Conservation (phyloP, 495 filamentous ascomycete genomes). For the Chaetomium fimeti region DNA sequence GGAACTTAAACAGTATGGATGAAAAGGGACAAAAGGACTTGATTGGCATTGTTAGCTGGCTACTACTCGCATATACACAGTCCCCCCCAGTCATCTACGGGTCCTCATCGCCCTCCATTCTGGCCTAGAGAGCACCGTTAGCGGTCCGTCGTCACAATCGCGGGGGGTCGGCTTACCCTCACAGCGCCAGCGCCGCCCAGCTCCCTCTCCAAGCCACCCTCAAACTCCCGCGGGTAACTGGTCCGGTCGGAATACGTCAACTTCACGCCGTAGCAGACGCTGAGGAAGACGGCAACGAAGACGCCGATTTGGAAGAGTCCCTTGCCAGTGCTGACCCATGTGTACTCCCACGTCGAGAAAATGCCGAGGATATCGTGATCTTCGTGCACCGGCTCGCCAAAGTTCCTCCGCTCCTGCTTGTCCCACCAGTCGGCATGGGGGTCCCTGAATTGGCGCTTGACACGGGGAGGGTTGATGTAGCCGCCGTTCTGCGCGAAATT, state of each 20-base stretch:
- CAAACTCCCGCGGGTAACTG: slow-evolving; percentile 73
- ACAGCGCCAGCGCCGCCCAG: slow-evolving; percentile 66
- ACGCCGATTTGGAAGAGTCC: slow-evolving; percentile 68
- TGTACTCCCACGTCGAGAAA: slow-evolving; percentile 88
- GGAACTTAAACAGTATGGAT: neutral
- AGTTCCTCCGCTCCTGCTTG: slow-evolving; percentile 93
- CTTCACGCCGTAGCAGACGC: slow-evolving; percentile 69
- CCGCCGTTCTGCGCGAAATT: slow-evolving; percentile 70
- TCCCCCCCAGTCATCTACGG: slow-evolving; percentile 31
- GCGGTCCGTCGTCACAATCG: slow-evolving; percentile 1
- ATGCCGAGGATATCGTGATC: slow-evolving; percentile 94
- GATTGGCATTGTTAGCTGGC: slow-evolving; percentile 2
- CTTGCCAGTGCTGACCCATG: slow-evolving; percentile 70
- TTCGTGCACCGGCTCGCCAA: slow-evolving; percentile 92
- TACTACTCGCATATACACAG: slow-evolving; percentile 23
- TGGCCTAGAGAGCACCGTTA: slow-evolving; percentile 38
- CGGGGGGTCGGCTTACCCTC: slow-evolving; percentile 41
- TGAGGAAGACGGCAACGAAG: slow-evolving; percentile 69
- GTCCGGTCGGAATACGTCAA: slow-evolving; percentile 82
- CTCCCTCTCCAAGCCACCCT: slow-evolving; percentile 79
- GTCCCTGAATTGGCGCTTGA: slow-evolving; percentile 87
- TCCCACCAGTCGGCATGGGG: slow-evolving; percentile 97
- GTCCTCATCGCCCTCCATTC: slow-evolving; percentile 45
- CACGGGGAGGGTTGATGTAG: slow-evolving; percentile 80
- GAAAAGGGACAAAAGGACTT: slow-evolving; percentile 15